Evolutionary conservation across 768 basidiomycete genomes (phyloP), one percentile per base, ranked within the genome.

Genomic region (Neoboletus brunneissimus): DNA sequence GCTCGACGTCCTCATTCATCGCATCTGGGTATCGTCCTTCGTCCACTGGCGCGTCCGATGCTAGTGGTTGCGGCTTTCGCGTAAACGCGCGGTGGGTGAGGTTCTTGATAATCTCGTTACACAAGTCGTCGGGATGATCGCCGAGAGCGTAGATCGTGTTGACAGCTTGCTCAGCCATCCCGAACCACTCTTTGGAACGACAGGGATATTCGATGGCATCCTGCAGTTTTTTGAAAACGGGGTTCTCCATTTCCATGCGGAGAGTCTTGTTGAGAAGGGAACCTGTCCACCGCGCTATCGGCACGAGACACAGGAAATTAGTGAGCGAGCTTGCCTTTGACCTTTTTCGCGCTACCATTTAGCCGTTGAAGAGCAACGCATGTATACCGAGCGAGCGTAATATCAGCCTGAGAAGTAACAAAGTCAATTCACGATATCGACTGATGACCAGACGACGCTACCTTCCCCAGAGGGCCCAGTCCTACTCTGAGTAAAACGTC

Each of bases 91-190:
- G 77, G 4, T 70, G 62, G 1, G 94, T 88, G n/a, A 98, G 78
- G 58, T 86, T 85, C 74, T 86, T 91, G 69, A 98, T 87, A 50
- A 98, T 77, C 2, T 79, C 79, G 53, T 86, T 81, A 71, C 93
- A 95, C 34, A 98, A 76, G 2, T 80, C 69, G 67, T 97, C 96
- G 0, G 96, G 97, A 59, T 94, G 93, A 64, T 98, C 93, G 20
- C 91, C 95, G 2, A 99, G 82, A 0, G 89, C 86, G 64, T 98
- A 99, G 49, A 97, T 88, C 1, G 96, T 94, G 69, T 99, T 98
- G 73, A 99, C 87, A 10, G 87, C 91, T 71, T 99, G 96, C 70
- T 99, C 97, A 0, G 96, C 92, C 74, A 98, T 84, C 11, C 88
- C 88, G 63, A 99, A 98, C 96, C 96, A 99, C 55, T 98, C 94